A percentile compares a stretch with the other conserved stretches of the same genome.
Evolutionary conservation across 2,329 filamentous ascomycete genomes (phyloP).

Genomic region (Lachnellula arida): DNA sequence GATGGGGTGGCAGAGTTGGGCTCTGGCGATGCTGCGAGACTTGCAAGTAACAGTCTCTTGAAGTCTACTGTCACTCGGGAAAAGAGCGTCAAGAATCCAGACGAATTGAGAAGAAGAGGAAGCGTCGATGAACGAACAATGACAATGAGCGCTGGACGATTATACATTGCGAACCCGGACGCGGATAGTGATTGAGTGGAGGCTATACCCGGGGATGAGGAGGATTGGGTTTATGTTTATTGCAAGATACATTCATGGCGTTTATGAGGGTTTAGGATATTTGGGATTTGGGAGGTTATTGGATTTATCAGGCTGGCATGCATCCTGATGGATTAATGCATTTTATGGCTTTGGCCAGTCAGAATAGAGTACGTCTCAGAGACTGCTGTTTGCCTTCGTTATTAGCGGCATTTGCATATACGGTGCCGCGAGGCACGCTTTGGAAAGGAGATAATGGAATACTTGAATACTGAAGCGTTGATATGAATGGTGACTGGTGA

Average conservation of each 20-base stretch:
- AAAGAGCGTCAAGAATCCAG: slow-evolving; percentile 62
- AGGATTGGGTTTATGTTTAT: neutral
- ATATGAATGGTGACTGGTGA: too few species aligned
- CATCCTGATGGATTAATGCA: neutral
- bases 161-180: slow-evolving; percentile 86
- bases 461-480: neutral
- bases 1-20: slow-evolving; percentile 54
- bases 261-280: too few species aligned
- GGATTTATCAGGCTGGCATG: too few species aligned
- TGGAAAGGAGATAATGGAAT: neutral
- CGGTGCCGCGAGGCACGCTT: neutral
- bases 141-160: slow-evolving; percentile 54
- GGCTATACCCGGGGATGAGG: slow-evolving; percentile 14
- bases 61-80: slow-evolving; percentile 56
- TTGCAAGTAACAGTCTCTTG: slow-evolving; percentile 55
- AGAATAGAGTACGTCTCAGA: neutral
- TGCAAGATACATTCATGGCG: neutral
- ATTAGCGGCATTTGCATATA: neutral
- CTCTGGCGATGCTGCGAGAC: slow-evolving; percentile 38
- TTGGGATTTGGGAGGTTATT: too few species aligned
- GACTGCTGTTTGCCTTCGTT: neutral
- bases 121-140: slow-evolving; percentile 81
- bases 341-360: neutral
- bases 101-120: slow-evolving; percentile 70
- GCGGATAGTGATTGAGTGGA: slow-evolving; percentile 29